Percentiles rank a stretch among this genome's conserved stretches.
Conservation (phyloP, 208 protist species). For the Crithidia sp. region DNA sequence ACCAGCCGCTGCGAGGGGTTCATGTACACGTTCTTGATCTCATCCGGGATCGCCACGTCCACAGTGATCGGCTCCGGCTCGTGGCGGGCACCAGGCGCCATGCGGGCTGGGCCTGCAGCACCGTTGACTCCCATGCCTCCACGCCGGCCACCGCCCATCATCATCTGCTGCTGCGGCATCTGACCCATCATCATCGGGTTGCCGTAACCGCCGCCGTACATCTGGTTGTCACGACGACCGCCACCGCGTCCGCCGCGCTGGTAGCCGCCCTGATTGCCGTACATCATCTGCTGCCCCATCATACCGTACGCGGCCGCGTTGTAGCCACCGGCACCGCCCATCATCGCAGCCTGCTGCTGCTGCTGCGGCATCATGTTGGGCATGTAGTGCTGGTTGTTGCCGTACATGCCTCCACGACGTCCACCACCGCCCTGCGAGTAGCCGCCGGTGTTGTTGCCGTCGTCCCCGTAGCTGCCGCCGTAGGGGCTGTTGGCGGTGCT, state of each 20-base stretch:
- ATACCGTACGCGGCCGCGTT: not conserved
- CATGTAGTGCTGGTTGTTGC: slow-evolving; percentile 23
- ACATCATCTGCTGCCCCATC: slow-evolving; percentile 42
- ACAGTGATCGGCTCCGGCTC: slow-evolving; percentile 67
- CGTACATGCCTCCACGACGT: slow-evolving; percentile 18
- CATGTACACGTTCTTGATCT: slow-evolving; percentile 72
- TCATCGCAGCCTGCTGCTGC: slow-evolving; percentile 27
- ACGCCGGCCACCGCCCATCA: slow-evolving; percentile 5
- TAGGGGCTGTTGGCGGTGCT: slow-evolving; percentile 17
- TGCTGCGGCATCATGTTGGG: slow-evolving; percentile 17
- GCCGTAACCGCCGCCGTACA: slow-evolving; percentile 23
- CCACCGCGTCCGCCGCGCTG: slow-evolving; percentile 6
- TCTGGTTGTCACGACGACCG: slow-evolving; percentile 16
- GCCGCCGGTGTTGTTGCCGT: slow-evolving; percentile 27
- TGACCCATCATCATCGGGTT: slow-evolving; percentile 36
- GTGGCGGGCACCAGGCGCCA: slow-evolving; percentile 17
- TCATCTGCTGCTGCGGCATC: slow-evolving; percentile 25
- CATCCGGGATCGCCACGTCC: slow-evolving; percentile 56
- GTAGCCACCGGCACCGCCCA: slow-evolving; percentile 11
- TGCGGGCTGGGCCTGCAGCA: not conserved
- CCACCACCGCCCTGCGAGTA: slow-evolving; percentile 20
- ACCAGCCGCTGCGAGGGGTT: slow-evolving; percentile 70
- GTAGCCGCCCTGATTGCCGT: slow-evolving; percentile 14
- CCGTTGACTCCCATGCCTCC: not conserved
- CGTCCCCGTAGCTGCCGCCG: slow-evolving; percentile 5